A percentile compares a stretch with the other conserved stretches of the same genome.
phyloP scores from a whole-genome alignment of 768 basidiomycete genomes.

The Heimioporus sp. region DNA sequence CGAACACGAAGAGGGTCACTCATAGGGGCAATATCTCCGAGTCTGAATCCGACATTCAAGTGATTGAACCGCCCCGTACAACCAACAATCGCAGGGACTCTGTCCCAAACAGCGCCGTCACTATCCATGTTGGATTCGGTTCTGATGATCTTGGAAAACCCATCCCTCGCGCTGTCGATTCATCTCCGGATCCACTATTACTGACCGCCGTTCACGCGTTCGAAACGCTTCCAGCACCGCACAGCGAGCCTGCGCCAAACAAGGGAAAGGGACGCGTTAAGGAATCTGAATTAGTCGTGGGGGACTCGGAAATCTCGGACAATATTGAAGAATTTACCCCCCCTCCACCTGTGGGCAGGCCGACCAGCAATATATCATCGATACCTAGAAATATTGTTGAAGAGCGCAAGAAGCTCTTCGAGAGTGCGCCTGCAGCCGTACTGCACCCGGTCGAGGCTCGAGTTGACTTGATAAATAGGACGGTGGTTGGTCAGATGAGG shows the following conservation, averaged over 20 bases:
- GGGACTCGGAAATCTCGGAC: slow-evolving; percentile 25
- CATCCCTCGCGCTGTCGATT: slow-evolving; percentile 9
- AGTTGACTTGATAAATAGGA: slow-evolving; percentile 5
- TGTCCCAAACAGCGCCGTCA: slow-evolving; percentile 15
- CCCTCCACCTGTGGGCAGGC: not conserved
- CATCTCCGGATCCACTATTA: slow-evolving; percentile 25
- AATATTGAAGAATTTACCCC: slow-evolving; percentile 17
- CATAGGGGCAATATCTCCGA: slow-evolving; percentile 6
- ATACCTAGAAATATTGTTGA: slow-evolving; percentile 22
- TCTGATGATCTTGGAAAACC: slow-evolving; percentile 24
- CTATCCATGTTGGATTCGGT: slow-evolving; percentile 13
- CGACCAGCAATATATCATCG: not conserved
- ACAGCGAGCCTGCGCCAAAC: not conserved
- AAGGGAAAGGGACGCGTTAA: slow-evolving; percentile 26
- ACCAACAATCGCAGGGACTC: not conserved
- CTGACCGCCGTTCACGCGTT: slow-evolving; percentile 15
- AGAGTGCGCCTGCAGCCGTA: slow-evolving; percentile 11
- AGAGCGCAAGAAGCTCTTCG: slow-evolving; percentile 6
- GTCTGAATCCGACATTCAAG: slow-evolving; percentile 20
- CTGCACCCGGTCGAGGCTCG: not conserved
- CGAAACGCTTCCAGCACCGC: slow-evolving; percentile 15
- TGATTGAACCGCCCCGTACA: slow-evolving; percentile 3
- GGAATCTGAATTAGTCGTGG: slow-evolving; percentile 11
- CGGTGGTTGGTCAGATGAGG: slow-evolving; percentile 21
- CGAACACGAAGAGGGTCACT: not conserved